Base-by-base conservation (phyloP, 345 rosid species). In the Populus nigra region DNA sequence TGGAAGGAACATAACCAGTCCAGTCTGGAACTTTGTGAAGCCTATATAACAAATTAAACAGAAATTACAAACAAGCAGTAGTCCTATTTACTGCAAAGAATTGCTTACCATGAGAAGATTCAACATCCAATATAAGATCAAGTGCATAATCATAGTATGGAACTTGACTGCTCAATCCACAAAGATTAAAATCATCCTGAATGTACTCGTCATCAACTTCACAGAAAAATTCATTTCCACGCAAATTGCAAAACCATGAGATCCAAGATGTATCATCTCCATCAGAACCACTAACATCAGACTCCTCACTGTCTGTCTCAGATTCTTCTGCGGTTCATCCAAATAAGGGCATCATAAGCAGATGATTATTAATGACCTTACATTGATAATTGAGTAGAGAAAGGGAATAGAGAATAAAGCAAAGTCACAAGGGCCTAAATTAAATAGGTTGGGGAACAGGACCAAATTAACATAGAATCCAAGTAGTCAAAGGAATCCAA, bases 191-290 rank as follows among this genome's bases (percentile, higher is more conserved):
- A 80, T 95, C 99, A 84, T 95, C 99, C 72, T 93, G 98, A 69
- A 95, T 91, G 82, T 93, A 95, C 31, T 95, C 96, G 50, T 95
- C 99, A 88, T 95, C 99, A 72, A 95, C 94, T 86, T 95, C 99
- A 83, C 97, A 95, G 82, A 92, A 95, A 77, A 95, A 93, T 78
- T 95, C 99, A 79, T 95, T 95, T 74, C 99, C 98, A 53, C 96
- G 80, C 87, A 95, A 89, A 80, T 90, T 95, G 88, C 99, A 93
- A 80, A 95, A 95, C 99, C 99, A 95, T 7, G 99, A 91, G 84
- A 95, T 93, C 99, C 99, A 95, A 13, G 98, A 92, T 5, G 99
- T 93, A 70, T 92, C 96, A 69, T 89, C 99, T 67, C 92, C 99
- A 47, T 93, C 97, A 13, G 98, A 93, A 66, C 94, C 98, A 83